Conservation (phyloP, 2,329 filamentous ascomycete genomes). For the Kalaharituber pfeilii region DNA sequence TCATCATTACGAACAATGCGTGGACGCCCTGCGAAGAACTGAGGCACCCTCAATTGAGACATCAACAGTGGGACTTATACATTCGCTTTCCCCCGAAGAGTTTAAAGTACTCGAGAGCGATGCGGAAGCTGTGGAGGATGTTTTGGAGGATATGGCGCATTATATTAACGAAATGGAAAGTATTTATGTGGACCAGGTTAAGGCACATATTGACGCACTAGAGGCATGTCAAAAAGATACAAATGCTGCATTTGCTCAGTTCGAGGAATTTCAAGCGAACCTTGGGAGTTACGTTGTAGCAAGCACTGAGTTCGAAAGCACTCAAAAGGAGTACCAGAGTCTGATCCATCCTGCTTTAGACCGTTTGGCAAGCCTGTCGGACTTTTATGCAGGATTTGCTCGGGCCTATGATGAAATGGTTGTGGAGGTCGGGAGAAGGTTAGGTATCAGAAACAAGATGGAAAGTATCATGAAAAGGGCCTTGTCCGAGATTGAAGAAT, state of each 20-base stretch:
- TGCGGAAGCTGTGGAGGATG: conserved; percentile 46
- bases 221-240: conserved; percentile 10
- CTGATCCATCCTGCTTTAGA: conserved; percentile 50
- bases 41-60: conserved; percentile 24
- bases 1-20: conserved; percentile 38
- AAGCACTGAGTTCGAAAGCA: conserved; percentile 31
- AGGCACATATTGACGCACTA: conserved; percentile 22
- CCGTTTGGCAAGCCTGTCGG: conserved; percentile 58
- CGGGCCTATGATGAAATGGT: conserved; percentile 70
- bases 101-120: conserved; percentile 61
- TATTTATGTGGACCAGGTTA: conserved; percentile 46
- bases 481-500: conserved; percentile 53
- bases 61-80: conserved; percentile 6
- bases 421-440: conserved; percentile 63
- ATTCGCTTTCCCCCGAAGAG: conserved; percentile 49
- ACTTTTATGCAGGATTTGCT: conserved; percentile 78
- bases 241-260: conserved; percentile 13
- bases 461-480: conserved; percentile 60
- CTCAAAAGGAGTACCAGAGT: conserved; percentile 59
- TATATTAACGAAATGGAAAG: conserved; percentile 60
- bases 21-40: conserved; percentile 36
- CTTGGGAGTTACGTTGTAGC: conserved; percentile 30
- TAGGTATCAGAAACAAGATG: conserved; percentile 54
- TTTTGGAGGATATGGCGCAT: conserved; percentile 54
- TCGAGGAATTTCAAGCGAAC: conserved; percentile 20